A percentile compares a stretch with the other conserved stretches of the same genome.
Evolutionary conservation across 192 early-diverging fungal species (phyloP).

Genomic region (Cetraspora pellucida): DNA sequence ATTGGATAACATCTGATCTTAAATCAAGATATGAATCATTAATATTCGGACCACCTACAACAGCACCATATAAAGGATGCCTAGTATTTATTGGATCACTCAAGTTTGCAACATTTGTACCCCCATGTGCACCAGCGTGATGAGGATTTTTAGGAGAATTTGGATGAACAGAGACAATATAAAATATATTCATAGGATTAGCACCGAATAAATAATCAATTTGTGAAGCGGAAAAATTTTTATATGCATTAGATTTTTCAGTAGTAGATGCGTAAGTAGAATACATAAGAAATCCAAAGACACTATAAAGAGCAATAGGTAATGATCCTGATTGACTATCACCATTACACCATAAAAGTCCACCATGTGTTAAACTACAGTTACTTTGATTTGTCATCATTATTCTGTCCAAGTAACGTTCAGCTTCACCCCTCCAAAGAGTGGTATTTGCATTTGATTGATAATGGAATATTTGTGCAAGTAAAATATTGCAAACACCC

Average conservation of each 20-base stretch:
- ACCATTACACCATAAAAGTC: slow-evolving; percentile 42
- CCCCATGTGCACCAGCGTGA: slow-evolving; percentile 61
- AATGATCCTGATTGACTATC: slow-evolving; percentile 31
- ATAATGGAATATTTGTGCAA: slow-evolving; percentile 37
- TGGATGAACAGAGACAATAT: neutral
- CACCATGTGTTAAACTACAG: slow-evolving; percentile 47
- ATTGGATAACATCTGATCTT: slow-evolving; percentile 47
- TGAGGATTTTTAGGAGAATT: slow-evolving; percentile 52
- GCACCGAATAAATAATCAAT: neutral
- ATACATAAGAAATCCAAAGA: slow-evolving; percentile 39
- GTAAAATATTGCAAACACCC: slow-evolving; percentile 43
- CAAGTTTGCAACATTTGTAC: slow-evolving; percentile 43
- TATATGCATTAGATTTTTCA: neutral
- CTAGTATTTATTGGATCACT: slow-evolving; percentile 37
- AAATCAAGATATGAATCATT: slow-evolving; percentile 52
- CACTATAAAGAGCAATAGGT: slow-evolving; percentile 39
- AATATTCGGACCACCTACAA: slow-evolving; percentile 58
- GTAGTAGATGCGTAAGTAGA: slow-evolving; percentile 7
- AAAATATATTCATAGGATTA: neutral
- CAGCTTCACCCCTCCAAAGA: slow-evolving; percentile 42
- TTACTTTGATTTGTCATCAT: slow-evolving; percentile 7
- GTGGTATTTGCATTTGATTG: slow-evolving; percentile 18
- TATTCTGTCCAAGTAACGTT: slow-evolving; percentile 44
- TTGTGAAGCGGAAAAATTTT: neutral
- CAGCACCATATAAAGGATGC: slow-evolving; percentile 55